Evolutionary conservation across 352 stramenopile species (phyloP).

Genomic region (Pythium aphanidermatum): DNA sequence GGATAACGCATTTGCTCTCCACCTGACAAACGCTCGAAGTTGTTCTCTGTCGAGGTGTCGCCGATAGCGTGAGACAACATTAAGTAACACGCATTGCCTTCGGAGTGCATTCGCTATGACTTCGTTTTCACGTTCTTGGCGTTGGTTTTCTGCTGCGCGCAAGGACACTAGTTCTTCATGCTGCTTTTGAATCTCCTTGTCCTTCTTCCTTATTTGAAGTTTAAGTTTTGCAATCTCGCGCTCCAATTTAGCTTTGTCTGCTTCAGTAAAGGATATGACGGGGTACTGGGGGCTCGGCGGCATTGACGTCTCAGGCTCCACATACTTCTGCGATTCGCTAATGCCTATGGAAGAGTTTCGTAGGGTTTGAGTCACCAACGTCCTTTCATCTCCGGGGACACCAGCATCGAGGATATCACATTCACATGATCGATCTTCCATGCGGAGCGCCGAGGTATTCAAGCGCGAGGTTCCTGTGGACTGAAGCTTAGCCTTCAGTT

Average conservation of each 20-base stretch:
- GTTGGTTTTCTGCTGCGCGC: conserved; percentile 10
- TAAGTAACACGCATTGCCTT: conserved; percentile 28
- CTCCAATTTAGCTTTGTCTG: conserved; percentile 33
- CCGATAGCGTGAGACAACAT: conserved; percentile 26
- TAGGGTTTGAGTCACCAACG: not conserved
- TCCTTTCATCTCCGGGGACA: no score
- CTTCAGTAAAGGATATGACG: conserved; percentile 21
- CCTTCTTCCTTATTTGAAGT: conserved; percentile 27
- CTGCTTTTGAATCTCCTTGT: conserved; percentile 24
- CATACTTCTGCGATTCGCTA: not conserved
- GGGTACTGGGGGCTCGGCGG: conserved; percentile 11
- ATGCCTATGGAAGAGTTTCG: no score
- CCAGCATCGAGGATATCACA: conserved; percentile 9
- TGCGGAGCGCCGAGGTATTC: not conserved
- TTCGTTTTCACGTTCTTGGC: conserved; percentile 12
- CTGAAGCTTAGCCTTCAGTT: conserved; percentile 39
- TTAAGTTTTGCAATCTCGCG: conserved; percentile 33
- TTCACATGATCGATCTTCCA: not conserved
- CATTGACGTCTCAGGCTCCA: conserved; percentile 3
- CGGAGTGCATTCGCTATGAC: conserved; percentile 3
- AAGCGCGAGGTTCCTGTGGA: not conserved
- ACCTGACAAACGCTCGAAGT: conserved; percentile 28
- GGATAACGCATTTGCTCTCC: conserved; percentile 16
- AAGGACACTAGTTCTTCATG: conserved; percentile 7
- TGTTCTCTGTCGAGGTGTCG: conserved; percentile 19